Evolutionary conservation across 352 stramenopile genomes (phyloP), one percentile per base, ranked within the genome.

Genomic region (Phytophthora meadii): DNA sequence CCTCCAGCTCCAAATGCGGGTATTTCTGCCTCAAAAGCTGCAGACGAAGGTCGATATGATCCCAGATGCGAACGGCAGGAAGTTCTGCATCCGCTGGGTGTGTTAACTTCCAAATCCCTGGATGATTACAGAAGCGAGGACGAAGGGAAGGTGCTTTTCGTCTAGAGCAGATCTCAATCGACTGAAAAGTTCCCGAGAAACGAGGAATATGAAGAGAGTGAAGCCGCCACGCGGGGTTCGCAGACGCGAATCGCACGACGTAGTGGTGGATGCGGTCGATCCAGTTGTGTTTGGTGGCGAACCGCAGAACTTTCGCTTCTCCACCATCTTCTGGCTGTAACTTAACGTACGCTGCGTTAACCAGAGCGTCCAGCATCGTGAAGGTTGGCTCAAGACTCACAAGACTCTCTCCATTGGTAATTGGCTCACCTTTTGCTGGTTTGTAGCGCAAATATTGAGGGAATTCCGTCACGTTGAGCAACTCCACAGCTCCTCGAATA

Each of bases 241-340:
- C 46, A 6, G 34, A 46, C 4, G 56, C 32, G 4, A 55, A 55
- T 2, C 58, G 48, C 1, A 77, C 54, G 30, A 79, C 15, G 12
- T 64, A 72, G 17, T 81, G 75, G 59, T 79, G 72, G 15, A 83
- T 37, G 0, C 72, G 68, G 14, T 81, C 75, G 49, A 83, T 62
- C 75, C 72, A 81, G 11, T 65, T 67, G 30, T 75, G 74, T n/a
- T 72, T 68, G 17, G 70, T 72, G 15, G 51, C 66, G 42, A 64
- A 77, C 40, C 56, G 60, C 15, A 72, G 37, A 7, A 15, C 49
- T 27, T 5, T 14, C 2, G 11, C 7, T 9, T 32, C 28, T 17
- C 53, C 34, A 14, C 15, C 37, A 8, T 34, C 37, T 19, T 17
- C 11, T 24, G 34, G 45, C 25, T 36, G 4, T 5, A 54, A 44